A percentile compares a stretch with the other conserved stretches of the same genome.
phyloP scores from a whole-genome alignment of 2,329 filamentous ascomycete species.

The Fusarium sp. region DNA sequence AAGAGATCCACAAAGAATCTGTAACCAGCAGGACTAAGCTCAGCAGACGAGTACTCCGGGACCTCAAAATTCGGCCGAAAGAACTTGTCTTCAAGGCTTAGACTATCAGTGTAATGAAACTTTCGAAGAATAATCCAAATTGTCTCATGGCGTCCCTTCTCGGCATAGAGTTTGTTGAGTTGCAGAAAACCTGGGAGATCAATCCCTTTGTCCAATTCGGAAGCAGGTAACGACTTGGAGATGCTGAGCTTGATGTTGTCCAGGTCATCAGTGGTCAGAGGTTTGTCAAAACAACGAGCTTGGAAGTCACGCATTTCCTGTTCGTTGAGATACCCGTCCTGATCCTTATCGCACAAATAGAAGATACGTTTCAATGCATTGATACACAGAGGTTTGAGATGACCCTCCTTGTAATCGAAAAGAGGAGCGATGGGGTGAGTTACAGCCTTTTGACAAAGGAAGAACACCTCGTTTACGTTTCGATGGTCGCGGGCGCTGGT shows the following conservation, averaged over 20 bases:
- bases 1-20: conserved; percentile 98
- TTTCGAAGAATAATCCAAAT: conserved; percentile 97
- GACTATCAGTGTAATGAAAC: conserved; percentile 95
- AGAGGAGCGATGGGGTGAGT: conserved; percentile 96
- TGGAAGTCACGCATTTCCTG: conserved; percentile 93
- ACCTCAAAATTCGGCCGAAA: conserved; percentile 95
- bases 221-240: conserved; percentile 71
- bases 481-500: conserved; percentile 91
- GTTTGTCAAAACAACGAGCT: conserved; percentile 89
- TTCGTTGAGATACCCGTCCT: conserved; percentile 92
- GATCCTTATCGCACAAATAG: conserved; percentile 95
- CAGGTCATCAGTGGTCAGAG: conserved; percentile 82
- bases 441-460: conserved; percentile 97
- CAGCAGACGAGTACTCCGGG: conserved; percentile 89
- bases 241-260: conserved; percentile 92
- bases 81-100: conserved; percentile 91
- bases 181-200: conserved; percentile 86
- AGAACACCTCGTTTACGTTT: conserved; percentile 97
- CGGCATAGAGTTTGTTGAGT: conserved; percentile 94
- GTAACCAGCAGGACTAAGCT: conserved; percentile 93
- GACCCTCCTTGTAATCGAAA: conserved; percentile 93
- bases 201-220: conserved; percentile 76
- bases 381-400: conserved; percentile 88
- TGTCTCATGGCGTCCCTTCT: conserved; percentile 97
- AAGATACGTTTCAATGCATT: conserved; percentile 91